phyloP scores from a whole-genome alignment of 768 basidiomycete genomes.

The Lanmaoa rubissima region DNA sequence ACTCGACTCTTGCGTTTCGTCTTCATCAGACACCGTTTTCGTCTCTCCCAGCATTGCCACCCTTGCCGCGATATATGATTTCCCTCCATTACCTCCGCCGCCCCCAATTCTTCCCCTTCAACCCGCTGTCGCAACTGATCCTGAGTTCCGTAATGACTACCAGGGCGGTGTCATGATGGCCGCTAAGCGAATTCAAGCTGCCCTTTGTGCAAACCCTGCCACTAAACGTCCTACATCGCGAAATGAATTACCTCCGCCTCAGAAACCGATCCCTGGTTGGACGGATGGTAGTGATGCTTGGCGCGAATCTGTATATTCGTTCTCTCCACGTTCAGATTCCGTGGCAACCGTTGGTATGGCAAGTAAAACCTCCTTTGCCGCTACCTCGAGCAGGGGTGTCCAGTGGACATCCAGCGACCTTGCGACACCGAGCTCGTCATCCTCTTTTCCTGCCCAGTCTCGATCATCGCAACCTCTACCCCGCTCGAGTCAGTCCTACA shows the following conservation, averaged over 20 bases:
- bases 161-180: slow-evolving; percentile 71
- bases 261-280: slow-evolving; percentile 60
- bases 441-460: slow-evolving; percentile 27
- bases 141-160: slow-evolving; percentile 41
- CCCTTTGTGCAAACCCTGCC: slow-evolving; percentile 40
- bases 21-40: slow-evolving; percentile 21
- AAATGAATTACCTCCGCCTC: slow-evolving; percentile 34
- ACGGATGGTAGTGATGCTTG: slow-evolving; percentile 64
- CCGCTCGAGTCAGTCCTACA: slow-evolving; percentile 32
- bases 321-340: slow-evolving; percentile 41
- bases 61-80: slow-evolving; percentile 41
- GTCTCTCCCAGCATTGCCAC: slow-evolving; percentile 36
- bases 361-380: slow-evolving; percentile 43
- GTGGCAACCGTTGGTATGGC: slow-evolving; percentile 30
- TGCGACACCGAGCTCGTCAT: slow-evolving; percentile 17
- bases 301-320: slow-evolving; percentile 62
- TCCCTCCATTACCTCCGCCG: slow-evolving; percentile 54
- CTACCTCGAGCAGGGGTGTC: slow-evolving; percentile 51
- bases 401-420: slow-evolving; percentile 45
- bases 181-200: slow-evolving; percentile 50
- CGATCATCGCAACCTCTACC: slow-evolving; percentile 23
- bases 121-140: slow-evolving; percentile 24
- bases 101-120: slow-evolving; percentile 38
- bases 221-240: slow-evolving; percentile 37
- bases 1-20: slow-evolving; percentile 32